Evolutionary conservation across 2,329 filamentous ascomycete genomes (phyloP).

Genomic region (Diaporthe citri): DNA sequence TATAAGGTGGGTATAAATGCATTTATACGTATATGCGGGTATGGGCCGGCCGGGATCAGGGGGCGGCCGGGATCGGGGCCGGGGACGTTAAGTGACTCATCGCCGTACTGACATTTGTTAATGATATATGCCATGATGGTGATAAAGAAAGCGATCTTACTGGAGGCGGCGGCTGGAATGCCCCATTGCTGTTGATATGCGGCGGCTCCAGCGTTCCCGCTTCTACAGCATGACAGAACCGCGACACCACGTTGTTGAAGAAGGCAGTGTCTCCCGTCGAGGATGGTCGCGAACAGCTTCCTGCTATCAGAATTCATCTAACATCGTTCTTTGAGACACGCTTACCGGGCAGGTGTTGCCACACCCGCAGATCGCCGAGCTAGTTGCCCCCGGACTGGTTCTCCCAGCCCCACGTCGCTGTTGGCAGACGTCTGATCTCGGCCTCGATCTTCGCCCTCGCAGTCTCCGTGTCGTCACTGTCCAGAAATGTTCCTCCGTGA

Average conservation of each 20-base stretch:
- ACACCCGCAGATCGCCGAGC: conserved; percentile 1
- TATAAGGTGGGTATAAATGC: too few species aligned
- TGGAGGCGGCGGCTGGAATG: not conserved
- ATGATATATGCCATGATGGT: not conserved
- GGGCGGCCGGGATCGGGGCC: too few species aligned
- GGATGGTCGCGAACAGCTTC: not conserved
- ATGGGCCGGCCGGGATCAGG: too few species aligned
- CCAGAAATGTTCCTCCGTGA: not conserved
- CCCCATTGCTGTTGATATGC: not conserved
- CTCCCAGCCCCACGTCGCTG: not conserved
- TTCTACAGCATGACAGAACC: conserved; percentile 10
- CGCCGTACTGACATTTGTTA: not conserved
- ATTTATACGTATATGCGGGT: too few species aligned
- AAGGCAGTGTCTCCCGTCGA: conserved; percentile 5
- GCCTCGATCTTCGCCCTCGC: not conserved
- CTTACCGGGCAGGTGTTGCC: conserved; percentile 4
- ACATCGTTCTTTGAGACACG: fast-evolving
- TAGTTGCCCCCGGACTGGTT: not conserved
- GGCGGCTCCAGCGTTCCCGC: not conserved
- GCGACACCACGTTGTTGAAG: conserved; percentile 13
- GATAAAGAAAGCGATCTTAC: not conserved
- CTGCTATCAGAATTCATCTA: not conserved
- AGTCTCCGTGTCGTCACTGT: not conserved
- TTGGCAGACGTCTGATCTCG: not conserved
- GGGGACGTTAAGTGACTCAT: conserved; percentile 1